phyloP scores from a whole-genome alignment of 148 eudicot species.

The Fallopia convolvulus region DNA sequence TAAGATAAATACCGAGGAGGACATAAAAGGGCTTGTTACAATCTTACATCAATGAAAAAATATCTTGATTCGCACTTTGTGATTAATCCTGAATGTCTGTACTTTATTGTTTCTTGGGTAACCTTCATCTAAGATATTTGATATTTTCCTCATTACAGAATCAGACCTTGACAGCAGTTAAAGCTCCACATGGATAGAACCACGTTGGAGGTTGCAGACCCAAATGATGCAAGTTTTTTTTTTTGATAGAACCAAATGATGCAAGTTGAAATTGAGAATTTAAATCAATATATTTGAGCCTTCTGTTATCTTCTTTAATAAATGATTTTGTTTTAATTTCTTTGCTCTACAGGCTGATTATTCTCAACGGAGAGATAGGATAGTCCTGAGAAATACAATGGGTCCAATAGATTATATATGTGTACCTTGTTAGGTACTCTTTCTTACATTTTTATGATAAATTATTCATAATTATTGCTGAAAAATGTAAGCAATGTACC shows the following conservation, averaged over 20 bases:
- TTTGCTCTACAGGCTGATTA: slow-evolving; percentile 60
- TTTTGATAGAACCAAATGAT: too few species aligned
- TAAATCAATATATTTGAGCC: not conserved
- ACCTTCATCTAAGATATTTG: slow-evolving; percentile 14
- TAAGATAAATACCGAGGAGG: too few species aligned
- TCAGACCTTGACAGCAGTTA: slow-evolving; percentile 90
- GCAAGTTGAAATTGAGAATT: slow-evolving; percentile 24
- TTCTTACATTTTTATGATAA: not conserved
- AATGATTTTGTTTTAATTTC: slow-evolving; percentile 13
- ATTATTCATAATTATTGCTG: not conserved
- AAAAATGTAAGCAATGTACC: not conserved
- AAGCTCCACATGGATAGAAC: slow-evolving; percentile 99
- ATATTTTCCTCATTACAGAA: slow-evolving; percentile 38
- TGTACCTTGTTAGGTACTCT: slow-evolving; percentile 91
- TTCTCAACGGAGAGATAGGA: slow-evolving; percentile 89
- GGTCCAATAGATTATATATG: slow-evolving; percentile 97
- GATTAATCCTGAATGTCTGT: not conserved
- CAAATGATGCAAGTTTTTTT: too few species aligned
- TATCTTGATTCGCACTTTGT: not conserved
- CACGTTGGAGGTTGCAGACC: slow-evolving; percentile 96
- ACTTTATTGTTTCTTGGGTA: not conserved
- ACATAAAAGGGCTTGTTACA: slow-evolving; percentile 71
- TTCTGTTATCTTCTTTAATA: not conserved
- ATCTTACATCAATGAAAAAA: too few species aligned
- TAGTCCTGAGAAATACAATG: slow-evolving; percentile 95